Base-by-base conservation (phyloP, 371 early-diverging fungal species). In the Mortierella sp. region DNA sequence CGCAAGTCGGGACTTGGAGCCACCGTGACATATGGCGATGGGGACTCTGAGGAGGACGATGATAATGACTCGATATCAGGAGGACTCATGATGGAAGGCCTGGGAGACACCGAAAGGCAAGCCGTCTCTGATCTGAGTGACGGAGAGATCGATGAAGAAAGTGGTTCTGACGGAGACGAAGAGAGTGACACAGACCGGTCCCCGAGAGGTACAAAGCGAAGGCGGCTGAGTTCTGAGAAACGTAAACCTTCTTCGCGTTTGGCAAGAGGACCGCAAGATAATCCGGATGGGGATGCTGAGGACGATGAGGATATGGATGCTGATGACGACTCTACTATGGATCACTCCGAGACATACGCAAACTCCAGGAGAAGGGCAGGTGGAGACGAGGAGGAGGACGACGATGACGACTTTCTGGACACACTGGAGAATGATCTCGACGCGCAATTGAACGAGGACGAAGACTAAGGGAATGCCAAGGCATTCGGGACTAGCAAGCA, bases 1-100 rank as follows among this genome's bases (percentile, higher is more conserved):
- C 58, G 63, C 31, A 58, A 52, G 39, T 74, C 76, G 1, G 60
- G 68, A 7, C 57, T 74, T 0, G 68, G 64, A 25, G 53, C 59
- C 17, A 37, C 68, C 7, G 69, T 74, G 10, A 67, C 57, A 1
- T 64, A 59, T 53, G 76, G 58, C 3, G 55, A 60, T 12, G 41
- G 60, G 24, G 46, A 60, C 29, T 63, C 60, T 21, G 64, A 67
- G 21, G 64, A 67, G 21, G 76, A 74, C 1, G 64, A 60, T n/a
- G 63, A 55, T n/a, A 39, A 47, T 16, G 50, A 52, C 19, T 57
- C 63, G 44, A 61, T 41, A 74, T 72, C 41, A 68, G 70, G 31
- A 53, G 58, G 25, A 31, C 63, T 74, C 9, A 63, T 67, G 55
- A 67, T 76, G 57, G 80, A 77, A 19, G 83, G 82, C 16, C 79